Evolutionary conservation across 169 alveolate genomes (phyloP), one percentile per base, ranked within the genome.

Genomic region (Eimeria praecox): DNA sequence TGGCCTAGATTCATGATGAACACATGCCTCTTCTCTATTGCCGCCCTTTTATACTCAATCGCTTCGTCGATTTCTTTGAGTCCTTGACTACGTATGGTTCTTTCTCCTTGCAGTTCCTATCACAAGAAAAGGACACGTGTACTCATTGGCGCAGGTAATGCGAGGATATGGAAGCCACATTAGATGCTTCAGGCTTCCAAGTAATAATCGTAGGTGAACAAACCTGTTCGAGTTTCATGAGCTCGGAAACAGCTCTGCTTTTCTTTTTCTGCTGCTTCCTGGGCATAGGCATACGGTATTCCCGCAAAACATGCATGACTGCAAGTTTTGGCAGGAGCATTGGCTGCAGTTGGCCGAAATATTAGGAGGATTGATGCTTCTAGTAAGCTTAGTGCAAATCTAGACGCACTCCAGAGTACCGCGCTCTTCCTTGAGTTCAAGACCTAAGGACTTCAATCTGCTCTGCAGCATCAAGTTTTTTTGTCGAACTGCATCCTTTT

Each of bases 31-130:
- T 95, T 91, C 44, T 89, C 92, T n/a, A 90, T 56, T 46, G 96
- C 94, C 14, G 83, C 95, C 27, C 83, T 85, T 62, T 85, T 88
- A 22, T 80, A 33, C 46, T 89, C 92, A 52, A 66, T 89, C n/a
- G 92, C 96, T 52, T 95, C 94, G 49, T 90, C 82, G 64, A 95
- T 78, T 89, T 90, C 96, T 20, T 83, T 91, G 35, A 95, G 73
- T 3, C 90, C 86, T 24, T 88, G 71, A 52, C 27, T 71, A 64
- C 95, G 86, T 16, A 89, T 86, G 69, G 59, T 64, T 71, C 95
- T 49, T 69, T 90, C 96, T 49, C 94, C 94, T 40, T 82, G 75
- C 30, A 93, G 78, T 27, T 83, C 96, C 96, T 93, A 77, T 2
- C 56, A 52, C 18, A 35, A 38, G 30, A 35, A 24, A 20, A 38